Conservation (phyloP, 2,329 filamentous ascomycete species). For the Trichoderma sp. region DNA sequence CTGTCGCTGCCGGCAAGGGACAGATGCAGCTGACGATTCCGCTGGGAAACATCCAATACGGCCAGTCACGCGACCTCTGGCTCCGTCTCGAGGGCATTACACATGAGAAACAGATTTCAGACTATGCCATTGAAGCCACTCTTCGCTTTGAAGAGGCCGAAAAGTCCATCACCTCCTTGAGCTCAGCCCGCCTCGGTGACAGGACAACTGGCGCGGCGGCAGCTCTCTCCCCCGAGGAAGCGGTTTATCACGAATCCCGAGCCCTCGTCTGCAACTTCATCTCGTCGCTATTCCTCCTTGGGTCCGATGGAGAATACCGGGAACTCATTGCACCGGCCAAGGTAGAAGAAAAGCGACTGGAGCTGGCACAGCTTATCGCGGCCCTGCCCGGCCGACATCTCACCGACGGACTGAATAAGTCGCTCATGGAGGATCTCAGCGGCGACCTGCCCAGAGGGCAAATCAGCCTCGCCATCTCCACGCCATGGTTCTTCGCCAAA, state of each 20-base stretch:
- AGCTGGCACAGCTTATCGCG: slow-evolving; percentile 38
- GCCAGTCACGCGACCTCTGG: slow-evolving; percentile 60
- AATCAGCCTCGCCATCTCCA: slow-evolving; percentile 50
- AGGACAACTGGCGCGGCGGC: slow-evolving; percentile 29
- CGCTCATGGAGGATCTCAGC: slow-evolving; percentile 53
- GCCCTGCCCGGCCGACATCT: slow-evolving; percentile 40
- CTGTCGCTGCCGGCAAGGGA: slow-evolving; percentile 27
- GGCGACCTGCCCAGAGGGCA: slow-evolving; percentile 50
- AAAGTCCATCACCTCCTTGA: neutral
- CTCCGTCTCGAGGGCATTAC: slow-evolving; percentile 38
- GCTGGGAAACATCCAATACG: slow-evolving; percentile 59
- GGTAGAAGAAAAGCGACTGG: slow-evolving; percentile 31
- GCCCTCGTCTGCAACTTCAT: slow-evolving; percentile 54
- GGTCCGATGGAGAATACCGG: slow-evolving; percentile 25
- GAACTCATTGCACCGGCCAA: slow-evolving; percentile 22
- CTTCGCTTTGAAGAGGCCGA: slow-evolving; percentile 40
- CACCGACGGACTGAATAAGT: slow-evolving; percentile 45
- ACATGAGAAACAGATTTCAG: neutral
- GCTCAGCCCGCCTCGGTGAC: slow-evolving; percentile 15
- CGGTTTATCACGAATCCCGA: slow-evolving; percentile 56
- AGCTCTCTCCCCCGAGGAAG: slow-evolving; percentile 38
- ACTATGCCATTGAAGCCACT: slow-evolving; percentile 29
- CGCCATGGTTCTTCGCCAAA: slow-evolving; percentile 42
- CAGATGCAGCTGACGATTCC: slow-evolving; percentile 40
- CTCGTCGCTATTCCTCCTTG: slow-evolving; percentile 46